Conservation (phyloP, 1,284 basidiomycete genomes). For the Fistulinella staudtii region DNA sequence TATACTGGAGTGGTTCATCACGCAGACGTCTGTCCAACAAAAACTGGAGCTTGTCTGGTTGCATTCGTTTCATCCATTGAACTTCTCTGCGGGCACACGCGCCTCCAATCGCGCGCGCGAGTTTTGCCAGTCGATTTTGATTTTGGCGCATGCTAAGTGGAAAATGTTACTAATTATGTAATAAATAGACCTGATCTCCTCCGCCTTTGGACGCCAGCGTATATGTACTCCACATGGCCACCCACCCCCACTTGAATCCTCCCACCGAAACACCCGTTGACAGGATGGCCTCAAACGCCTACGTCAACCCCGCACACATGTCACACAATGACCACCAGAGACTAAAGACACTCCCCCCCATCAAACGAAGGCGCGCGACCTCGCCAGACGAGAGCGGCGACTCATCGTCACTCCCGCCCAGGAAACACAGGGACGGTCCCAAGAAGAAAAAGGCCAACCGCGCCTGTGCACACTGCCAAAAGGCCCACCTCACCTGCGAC, state of each 20-base stretch:
- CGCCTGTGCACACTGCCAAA: slow-evolving; percentile 94
- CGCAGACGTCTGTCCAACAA: slow-evolving; percentile 51
- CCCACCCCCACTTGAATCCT: slow-evolving; percentile 6
- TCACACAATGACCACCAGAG: slow-evolving; percentile 11
- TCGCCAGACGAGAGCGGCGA: slow-evolving; percentile 50
- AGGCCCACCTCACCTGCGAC: slow-evolving; percentile 95
- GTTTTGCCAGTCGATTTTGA: slow-evolving; percentile 24
- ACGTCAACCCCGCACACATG: slow-evolving; percentile 30
- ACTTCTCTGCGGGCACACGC: slow-evolving; percentile 51
- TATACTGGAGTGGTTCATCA: slow-evolving; percentile 88
- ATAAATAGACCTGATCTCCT: slow-evolving; percentile 11
- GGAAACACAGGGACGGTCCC: slow-evolving; percentile 62
- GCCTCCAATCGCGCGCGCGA: slow-evolving; percentile 40
- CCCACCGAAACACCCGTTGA: slow-evolving; percentile 2
- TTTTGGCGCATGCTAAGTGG: too few relatives aligned
- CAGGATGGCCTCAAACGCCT: slow-evolving; percentile 13
- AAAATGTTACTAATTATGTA: too few relatives aligned
- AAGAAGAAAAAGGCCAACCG: slow-evolving; percentile 92
- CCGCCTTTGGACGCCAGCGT: slow-evolving; percentile 7
- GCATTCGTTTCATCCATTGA: slow-evolving; percentile 56
- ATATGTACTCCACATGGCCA: slow-evolving; percentile 18
- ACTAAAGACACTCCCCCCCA: slow-evolving; percentile 11
- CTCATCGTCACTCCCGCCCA: slow-evolving; percentile 38
- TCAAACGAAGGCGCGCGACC: slow-evolving; percentile 42
- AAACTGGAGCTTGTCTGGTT: too few relatives aligned